A percentile compares a stretch with the other conserved stretches of the same genome.
Evolutionary conservation across 2,329 filamentous ascomycete genomes (phyloP).

Genomic region (Graphilbum fragrans): DNA sequence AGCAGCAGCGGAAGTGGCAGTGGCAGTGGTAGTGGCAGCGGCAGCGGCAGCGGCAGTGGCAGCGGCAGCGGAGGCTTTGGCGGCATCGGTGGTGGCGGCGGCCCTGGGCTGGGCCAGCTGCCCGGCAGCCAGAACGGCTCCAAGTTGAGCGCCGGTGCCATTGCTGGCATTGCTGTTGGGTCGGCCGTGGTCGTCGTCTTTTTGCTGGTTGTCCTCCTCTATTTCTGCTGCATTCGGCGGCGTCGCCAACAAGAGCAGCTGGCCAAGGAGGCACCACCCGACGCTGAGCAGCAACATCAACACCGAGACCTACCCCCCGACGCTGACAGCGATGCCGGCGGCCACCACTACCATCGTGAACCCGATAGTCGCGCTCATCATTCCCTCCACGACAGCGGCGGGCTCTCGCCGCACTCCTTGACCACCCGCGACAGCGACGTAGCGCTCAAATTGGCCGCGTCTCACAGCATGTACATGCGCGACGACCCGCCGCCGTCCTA

Average conservation of each 20-base stretch:
- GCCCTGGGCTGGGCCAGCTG: too few relatives aligned
- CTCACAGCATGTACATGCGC: not conserved
- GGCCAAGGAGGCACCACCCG: not conserved
- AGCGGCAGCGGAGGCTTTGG: not conserved
- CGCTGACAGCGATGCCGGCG: not conserved
- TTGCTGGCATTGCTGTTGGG: not conserved
- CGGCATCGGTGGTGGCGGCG: not conserved
- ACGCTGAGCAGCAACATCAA: not conserved
- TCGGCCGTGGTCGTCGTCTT: not conserved
- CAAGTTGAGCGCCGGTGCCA: not conserved
- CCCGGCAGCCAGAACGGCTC: not conserved
- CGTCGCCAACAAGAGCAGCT: not conserved
- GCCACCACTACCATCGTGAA: not conserved
- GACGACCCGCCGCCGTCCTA: constrained; percentile 1
- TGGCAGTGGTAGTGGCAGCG: not conserved
- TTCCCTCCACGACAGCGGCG: too few relatives aligned
- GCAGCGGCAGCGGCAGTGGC: not conserved
- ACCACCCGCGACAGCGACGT: not conserved
- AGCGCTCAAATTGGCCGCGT: not conserved
- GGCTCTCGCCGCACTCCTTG: not conserved
- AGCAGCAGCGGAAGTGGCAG: not conserved
- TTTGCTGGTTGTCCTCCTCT: not conserved
- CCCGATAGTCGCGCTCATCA: not conserved
- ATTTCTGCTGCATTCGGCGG: not conserved
- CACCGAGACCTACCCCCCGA: not conserved